Evolutionary conservation across 768 basidiomycete genomes (phyloP).

Genomic region (Pleurotus salmoneostramineus): DNA sequence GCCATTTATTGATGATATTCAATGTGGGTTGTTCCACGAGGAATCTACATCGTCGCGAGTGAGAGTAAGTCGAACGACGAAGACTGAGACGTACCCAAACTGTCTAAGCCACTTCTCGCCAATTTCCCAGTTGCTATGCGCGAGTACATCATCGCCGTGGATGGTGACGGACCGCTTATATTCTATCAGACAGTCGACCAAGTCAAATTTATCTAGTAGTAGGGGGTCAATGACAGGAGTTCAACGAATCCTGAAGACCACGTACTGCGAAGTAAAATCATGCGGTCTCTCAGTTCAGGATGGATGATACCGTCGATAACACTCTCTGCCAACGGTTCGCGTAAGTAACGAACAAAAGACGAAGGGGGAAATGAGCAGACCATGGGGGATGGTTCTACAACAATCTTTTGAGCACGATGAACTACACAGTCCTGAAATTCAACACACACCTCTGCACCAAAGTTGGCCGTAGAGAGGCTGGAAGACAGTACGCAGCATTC

Average conservation of each 20-base stretch:
- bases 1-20: constrained; percentile 81
- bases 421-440: constrained; percentile 2
- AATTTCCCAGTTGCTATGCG: constrained; percentile 88
- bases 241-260: constrained; percentile 2
- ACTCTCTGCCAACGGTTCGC: constrained; percentile 51
- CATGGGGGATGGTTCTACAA: constrained; percentile 77
- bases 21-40: constrained; percentile 74
- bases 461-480: constrained; percentile 83
- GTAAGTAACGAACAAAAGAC: neutral
- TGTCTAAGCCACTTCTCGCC: constrained; percentile 77
- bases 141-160: constrained; percentile 91
- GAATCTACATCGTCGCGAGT: constrained; percentile 44
- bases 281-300: constrained; percentile 85
- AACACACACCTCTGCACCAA: constrained; percentile 69
- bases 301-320: constrained; percentile 89
- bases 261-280: constrained; percentile 83
- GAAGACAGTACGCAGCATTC: constrained; percentile 84
- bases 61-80: neutral
- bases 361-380: constrained; percentile 28
- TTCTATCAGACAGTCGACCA: constrained; percentile 77
- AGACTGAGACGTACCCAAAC: constrained; percentile 57
- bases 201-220: constrained; percentile 63
- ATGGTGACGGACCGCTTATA: constrained; percentile 66
- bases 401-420: constrained; percentile 8
- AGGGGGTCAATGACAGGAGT: constrained; percentile 5